Evolutionary conservation across 768 basidiomycete genomes (phyloP).

Genomic region (Calocera viscosa): DNA sequence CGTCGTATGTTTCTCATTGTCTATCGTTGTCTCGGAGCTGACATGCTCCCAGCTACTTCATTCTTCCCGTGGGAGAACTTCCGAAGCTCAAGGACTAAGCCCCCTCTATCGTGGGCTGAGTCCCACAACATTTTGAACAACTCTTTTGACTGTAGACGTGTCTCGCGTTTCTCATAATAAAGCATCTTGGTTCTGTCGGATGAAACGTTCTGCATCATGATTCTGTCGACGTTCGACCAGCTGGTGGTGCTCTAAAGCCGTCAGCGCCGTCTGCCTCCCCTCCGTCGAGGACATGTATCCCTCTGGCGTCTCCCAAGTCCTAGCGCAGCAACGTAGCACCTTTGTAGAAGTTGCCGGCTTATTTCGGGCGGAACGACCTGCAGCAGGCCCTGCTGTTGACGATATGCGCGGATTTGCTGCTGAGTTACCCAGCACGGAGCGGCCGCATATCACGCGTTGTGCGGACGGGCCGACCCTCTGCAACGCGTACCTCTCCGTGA

Average conservation of each 20-base stretch:
- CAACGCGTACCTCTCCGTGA: conserved; percentile 77
- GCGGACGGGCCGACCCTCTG: conserved; percentile 68
- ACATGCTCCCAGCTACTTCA: neutral
- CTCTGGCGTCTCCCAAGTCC: conserved; percentile 70
- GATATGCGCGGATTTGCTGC: conserved; percentile 63
- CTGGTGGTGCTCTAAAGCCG: too few species aligned
- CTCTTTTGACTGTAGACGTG: too few species aligned
- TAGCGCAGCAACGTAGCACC: conserved; percentile 62
- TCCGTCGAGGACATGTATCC: conserved; percentile 81
- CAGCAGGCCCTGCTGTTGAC: conserved; percentile 85
- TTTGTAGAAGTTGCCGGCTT: conserved; percentile 91
- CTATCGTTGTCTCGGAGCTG: neutral
- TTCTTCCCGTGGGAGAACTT: neutral
- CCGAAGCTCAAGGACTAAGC: neutral
- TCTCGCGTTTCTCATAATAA: too few species aligned
- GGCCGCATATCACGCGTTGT: conserved; percentile 65
- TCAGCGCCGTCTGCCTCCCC: conserved; percentile 70
- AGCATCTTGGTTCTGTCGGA: too few species aligned
- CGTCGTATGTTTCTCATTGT: neutral
- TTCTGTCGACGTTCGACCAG: too few species aligned
- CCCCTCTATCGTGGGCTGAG: too few species aligned
- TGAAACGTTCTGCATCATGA: too few species aligned
- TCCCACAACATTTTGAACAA: too few species aligned
- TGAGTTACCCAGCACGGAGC: conserved; percentile 58
- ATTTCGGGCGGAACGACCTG: conserved; percentile 98